Base-by-base conservation (phyloP, 2,329 filamentous ascomycete species). In the Trichoderma harzianum region DNA sequence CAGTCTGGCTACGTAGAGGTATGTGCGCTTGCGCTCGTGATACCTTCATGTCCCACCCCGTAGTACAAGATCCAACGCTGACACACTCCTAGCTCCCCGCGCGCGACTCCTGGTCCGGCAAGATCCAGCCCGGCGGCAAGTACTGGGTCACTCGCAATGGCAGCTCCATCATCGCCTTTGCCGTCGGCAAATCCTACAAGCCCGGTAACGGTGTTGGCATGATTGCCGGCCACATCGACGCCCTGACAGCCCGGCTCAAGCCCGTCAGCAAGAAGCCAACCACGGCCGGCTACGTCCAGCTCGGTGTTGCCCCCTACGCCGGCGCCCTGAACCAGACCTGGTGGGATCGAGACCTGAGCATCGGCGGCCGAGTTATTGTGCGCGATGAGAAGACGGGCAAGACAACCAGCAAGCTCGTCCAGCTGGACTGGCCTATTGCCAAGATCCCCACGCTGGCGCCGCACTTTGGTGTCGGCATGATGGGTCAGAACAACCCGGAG, bases 261-360 rank as follows among this genome's bases (percentile, higher is more conserved):
- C 95, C 96, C 11, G 89, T 98, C 32, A 94, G 94, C 78, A 93
- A 89, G 78, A 90, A 97, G 78, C 90, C 92, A n/a, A 93, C 86
- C 76, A 94, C 92, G 79, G 92, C 93, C 36, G 95, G 96, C 69
- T 99, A 94, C 79, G 81, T 93, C 32, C 94, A 98, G 84, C 88
- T 98, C 7, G 95, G 93, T 28, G 93, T 98, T 68, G 95, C 96
- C 3, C 96, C 93, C 0, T 99, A 98, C 79, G 95, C 94, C 11
- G 95, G 96, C 65, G 94, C 86, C 1, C 83, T 98, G 73, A 96
- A 95, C 79, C 86, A 87, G 74, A 98, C 96, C 1, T 98, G 96
- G 96, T 98, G 95, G 95, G 96, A 98, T 81, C 90, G 96, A 47
- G 96, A 99, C 81, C 87, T 99, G 66, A 91, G 93, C 75, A 92